phyloP scores from a whole-genome alignment of 192 early-diverging fungal genomes.

The Dispira parvispora region DNA sequence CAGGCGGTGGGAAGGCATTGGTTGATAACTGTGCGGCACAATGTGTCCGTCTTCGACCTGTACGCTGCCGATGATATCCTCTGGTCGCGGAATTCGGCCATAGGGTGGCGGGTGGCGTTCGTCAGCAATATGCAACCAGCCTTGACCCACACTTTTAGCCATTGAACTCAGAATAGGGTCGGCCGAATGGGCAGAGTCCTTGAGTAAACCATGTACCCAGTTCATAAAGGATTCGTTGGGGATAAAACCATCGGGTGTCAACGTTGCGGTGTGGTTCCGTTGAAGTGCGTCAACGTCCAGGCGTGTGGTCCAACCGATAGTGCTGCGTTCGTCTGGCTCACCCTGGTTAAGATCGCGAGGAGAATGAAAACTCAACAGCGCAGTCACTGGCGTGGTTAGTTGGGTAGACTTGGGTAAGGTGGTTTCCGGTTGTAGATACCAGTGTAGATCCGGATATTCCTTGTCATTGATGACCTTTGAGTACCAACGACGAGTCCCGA shows the following conservation, averaged over 20 bases:
- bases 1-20: conserved; percentile 39
- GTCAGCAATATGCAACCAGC: conserved; percentile 8
- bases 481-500: not conserved
- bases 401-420: not conserved
- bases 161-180: not conserved
- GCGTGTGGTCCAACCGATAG: conserved; percentile 6
- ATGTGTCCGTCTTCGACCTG: conserved; percentile 30
- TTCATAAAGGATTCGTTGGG: not conserved
- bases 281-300: not conserved
- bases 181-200: not conserved
- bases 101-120: conserved; percentile 18
- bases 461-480: not conserved
- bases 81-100: conserved; percentile 34
- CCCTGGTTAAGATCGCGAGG: not conserved
- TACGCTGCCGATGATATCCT: conserved; percentile 45
- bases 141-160: not conserved
- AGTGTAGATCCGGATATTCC: not conserved
- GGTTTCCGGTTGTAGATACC: not conserved
- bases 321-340: not conserved
- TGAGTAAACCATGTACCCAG: conserved; percentile 3
- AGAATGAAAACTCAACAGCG: not conserved
- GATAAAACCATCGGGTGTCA: not conserved
- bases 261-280: not conserved
- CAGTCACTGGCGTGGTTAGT: not conserved
- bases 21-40: conserved; percentile 27